Evolutionary conservation across 805 yeast species (phyloP), one percentile per base, ranked within the genome.

Genomic region (Lachancea waltii): DNA sequence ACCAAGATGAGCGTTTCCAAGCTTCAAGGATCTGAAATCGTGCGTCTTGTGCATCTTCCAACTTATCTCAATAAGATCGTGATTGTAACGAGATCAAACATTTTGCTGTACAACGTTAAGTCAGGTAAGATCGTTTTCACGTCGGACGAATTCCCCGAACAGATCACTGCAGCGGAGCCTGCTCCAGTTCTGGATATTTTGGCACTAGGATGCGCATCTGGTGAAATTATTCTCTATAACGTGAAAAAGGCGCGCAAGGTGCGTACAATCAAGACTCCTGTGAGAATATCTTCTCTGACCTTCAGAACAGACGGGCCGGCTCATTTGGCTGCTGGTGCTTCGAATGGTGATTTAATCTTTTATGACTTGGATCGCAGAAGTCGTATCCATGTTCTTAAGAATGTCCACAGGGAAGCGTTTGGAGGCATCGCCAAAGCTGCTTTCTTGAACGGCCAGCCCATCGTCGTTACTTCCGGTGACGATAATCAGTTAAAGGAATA

Each of bases 291-390:
- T 0, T 69, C 94, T 0, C 49, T 90, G 15, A 82, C 96, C 1
- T 90, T 94, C 66, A 73, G 97, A 62, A 85, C 95, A 2, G 98
- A 92, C 58, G 95, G 94, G 0, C 71, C 81, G 2, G 70, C 94
- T 3, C 95, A 89, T 61, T 49, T 89, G 34, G 94, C 85, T 10
- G 78, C 83, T 13, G 92, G 90, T 9, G 72, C 85, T 33, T 70
- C 73, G 16, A 73, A 73, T 35, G 98, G 98, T 40, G 95, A 86
- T 55, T 61, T 92, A 33, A 77, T 77, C 50, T 87, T 92, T 60
- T 87, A 85, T 53, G 96, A 92, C 60, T 65, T 92, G 49, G 77
- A 79, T 43, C 72, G 74, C 46, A 74, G 75, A 41, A 53, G 87
- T 3, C 72, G 95, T 45, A 78, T 89, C 18, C 97, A 89, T 52